Conservation (phyloP, 805 yeast species). For the Debaryomyces prosopidis region DNA sequence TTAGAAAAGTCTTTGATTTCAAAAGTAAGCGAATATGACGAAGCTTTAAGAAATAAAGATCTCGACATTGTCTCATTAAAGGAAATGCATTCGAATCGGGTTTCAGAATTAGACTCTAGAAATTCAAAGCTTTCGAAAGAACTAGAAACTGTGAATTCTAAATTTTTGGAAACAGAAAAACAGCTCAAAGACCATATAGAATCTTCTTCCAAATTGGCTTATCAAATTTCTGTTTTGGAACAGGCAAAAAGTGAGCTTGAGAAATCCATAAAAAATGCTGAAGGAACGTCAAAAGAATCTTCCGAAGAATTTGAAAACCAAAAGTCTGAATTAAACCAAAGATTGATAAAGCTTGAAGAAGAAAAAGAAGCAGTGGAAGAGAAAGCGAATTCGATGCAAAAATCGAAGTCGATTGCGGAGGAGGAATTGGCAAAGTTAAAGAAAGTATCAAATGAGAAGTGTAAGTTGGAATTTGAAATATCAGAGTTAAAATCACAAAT, state of each 20-base stretch:
- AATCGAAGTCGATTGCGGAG: background rate
- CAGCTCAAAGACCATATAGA: background rate
- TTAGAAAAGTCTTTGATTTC: constrained; percentile 3
- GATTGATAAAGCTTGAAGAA: constrained; percentile 3
- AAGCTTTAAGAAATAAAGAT: background rate
- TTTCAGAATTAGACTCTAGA: background rate
- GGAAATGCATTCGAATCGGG: constrained; percentile 1
- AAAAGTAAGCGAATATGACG: background rate
- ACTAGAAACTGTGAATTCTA: background rate
- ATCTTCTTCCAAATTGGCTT: background rate
- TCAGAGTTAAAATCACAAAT: constrained; percentile 4
- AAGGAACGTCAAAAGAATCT: background rate
- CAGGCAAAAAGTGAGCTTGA: background rate
- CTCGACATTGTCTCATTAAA: background rate
- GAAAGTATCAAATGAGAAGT: background rate
- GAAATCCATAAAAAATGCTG: background rate
- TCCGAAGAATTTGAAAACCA: constrained; percentile 1
- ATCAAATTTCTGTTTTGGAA: background rate
- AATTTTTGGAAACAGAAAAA: constrained; percentile 2
- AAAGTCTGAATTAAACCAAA: constrained; percentile 4
- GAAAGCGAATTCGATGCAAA: background rate
- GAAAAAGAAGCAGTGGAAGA: background rate
- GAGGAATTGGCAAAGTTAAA: background rate
- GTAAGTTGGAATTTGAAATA: constrained; percentile 4
- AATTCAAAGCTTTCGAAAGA: constrained; percentile 2